phyloP scores from a whole-genome alignment of 495 filamentous ascomycete genomes.

The Cercophora sp. region DNA sequence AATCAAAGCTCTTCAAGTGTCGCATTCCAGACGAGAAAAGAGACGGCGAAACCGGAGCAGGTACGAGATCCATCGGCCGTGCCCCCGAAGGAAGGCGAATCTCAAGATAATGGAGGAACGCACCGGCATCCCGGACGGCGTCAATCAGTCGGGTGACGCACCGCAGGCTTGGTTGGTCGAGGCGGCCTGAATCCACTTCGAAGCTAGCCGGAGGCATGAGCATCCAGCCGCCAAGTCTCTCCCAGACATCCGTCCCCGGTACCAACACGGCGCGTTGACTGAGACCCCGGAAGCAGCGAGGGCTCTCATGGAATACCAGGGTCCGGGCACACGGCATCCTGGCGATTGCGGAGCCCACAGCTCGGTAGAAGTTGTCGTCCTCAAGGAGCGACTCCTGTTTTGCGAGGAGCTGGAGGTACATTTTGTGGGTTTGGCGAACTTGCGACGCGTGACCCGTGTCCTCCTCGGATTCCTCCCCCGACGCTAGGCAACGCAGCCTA shows the following conservation, averaged over 20 bases:
- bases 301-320: neutral
- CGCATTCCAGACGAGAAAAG: constrained; percentile 6
- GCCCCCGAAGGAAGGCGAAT: neutral
- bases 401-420: constrained; percentile 3
- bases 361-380: neutral
- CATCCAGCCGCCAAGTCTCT: neutral
- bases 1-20: neutral
- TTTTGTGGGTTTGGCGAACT: neutral
- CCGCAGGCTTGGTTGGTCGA: constrained; percentile 1
- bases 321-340: constrained; percentile 9
- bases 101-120: neutral
- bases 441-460: neutral
- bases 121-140: neutral
- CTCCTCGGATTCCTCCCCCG: neutral
- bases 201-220: neutral
- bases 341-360: constrained; percentile 5
- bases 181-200: neutral
- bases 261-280: neutral
- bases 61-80: neutral
- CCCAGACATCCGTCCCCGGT: neutral
- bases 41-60: no score
- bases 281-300: neutral
- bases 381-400: neutral
- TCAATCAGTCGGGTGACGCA: neutral
- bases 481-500: neutral